A percentile compares a stretch with the other conserved stretches of the same genome.
Evolutionary conservation across 169 alveolate species (phyloP).

Genomic region (Fabrea salina): DNA sequence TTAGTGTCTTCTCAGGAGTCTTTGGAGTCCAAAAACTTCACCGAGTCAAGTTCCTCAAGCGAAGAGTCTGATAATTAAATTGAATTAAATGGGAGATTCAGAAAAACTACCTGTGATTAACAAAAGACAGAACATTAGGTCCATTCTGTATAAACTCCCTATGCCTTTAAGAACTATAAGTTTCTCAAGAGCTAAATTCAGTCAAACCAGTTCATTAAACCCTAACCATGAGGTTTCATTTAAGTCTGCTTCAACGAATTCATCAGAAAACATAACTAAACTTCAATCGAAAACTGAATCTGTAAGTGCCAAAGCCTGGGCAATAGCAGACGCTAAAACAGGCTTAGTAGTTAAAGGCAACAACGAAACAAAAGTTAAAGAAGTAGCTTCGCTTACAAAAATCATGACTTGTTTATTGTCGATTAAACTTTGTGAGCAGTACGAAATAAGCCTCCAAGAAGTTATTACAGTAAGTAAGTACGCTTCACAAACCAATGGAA

Average conservation of each 20-base stretch:
- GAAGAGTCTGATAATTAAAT: too few species aligned
- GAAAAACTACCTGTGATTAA: conserved; percentile 66
- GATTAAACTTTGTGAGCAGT: conserved; percentile 41
- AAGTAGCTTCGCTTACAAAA: conserved; percentile 74
- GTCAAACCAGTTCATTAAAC: too few species aligned
- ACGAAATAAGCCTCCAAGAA: conserved; percentile 45
- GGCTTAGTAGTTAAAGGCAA: conserved; percentile 54
- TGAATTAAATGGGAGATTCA: too few species aligned
- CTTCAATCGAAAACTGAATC: too few species aligned
- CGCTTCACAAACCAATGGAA: conserved; percentile 63
- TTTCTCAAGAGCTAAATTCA: too few species aligned
- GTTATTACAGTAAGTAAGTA: conserved; percentile 48
- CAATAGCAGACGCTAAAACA: conserved; percentile 51
- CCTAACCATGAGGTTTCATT: too few species aligned
- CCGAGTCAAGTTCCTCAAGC: too few species aligned
- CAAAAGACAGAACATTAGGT: background rate
- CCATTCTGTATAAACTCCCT: background rate
- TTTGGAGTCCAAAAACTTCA: too few species aligned
- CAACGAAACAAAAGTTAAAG: conserved; percentile 57
- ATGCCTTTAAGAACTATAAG: too few species aligned
- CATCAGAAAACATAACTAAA: too few species aligned
- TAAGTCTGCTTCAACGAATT: too few species aligned
- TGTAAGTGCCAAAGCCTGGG: conserved; percentile 65
- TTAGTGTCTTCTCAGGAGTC: too few species aligned
- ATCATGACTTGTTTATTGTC: conserved; percentile 68